Conservation (phyloP, 176 grass and related monocot species). For the Elaeis guineensis region DNA sequence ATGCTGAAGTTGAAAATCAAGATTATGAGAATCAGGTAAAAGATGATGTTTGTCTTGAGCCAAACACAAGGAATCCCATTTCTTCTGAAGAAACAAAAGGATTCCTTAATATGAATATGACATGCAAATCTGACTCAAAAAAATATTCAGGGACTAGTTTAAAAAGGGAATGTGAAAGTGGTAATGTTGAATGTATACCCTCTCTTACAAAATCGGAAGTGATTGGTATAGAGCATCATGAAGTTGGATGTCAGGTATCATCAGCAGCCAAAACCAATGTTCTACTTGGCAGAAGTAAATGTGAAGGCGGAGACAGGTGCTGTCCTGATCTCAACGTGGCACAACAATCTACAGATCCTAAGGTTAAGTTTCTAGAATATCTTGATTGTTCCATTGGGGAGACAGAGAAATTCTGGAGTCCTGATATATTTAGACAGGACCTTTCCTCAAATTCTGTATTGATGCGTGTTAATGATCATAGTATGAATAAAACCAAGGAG, state of each 20-base stretch:
- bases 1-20: background rate
- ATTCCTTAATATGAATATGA: no score
- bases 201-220: background rate
- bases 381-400: background rate
- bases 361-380: slow-evolving; percentile 9
- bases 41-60: slow-evolving; percentile 2
- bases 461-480: background rate
- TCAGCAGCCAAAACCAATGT: background rate
- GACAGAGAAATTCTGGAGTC: slow-evolving; percentile 15
- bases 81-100: no score
- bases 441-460: slow-evolving; percentile 19
- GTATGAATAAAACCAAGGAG: slow-evolving; percentile 18
- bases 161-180: background rate
- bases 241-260: background rate
- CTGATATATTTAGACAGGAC: slow-evolving; percentile 11
- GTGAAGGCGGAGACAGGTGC: slow-evolving; percentile 7
- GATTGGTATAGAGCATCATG: background rate
- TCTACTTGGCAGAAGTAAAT: background rate
- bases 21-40: background rate
- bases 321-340: slow-evolving; percentile 38
- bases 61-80: background rate
- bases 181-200: background rate
- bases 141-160: no score
- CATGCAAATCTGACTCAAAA: no score
- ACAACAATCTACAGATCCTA: slow-evolving; percentile 16